Base-by-base conservation (phyloP, 2,329 filamentous ascomycete genomes). In the Diaporthe longicolla region DNA sequence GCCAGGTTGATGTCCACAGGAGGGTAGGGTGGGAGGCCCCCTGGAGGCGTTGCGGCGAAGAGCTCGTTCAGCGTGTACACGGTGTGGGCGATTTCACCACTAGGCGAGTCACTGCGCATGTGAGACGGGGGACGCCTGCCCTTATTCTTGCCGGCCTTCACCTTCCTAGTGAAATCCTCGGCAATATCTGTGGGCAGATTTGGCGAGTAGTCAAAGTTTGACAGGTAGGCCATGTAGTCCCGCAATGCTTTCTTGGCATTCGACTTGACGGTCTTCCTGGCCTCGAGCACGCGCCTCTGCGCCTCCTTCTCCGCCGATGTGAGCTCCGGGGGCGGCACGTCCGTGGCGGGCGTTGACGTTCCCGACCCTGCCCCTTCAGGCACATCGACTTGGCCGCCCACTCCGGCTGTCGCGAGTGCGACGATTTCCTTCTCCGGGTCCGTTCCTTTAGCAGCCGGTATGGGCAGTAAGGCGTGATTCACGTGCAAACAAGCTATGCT, bases 171-270 rank as follows among this genome's bases (percentile, higher is more conserved):
- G 77, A 89, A 90, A 29, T 89, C 88, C 75, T 91, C 89, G 24
- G 87, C 89, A 35, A 90, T 83, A 58, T 91, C 88, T 58, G 89
- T 82, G 10, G 92, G 89, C 55, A 94, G 82, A 65, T 93, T 89
- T 0, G 94, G 93, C 0, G 94, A 93, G 82, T 97, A 97, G 78
- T 97, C 93, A 76, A 97, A 92, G 74, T 91, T 87, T 0, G 91
- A 90, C 52, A 97, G 84, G 79, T 94, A 97, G 29, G 89, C 86
- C 78, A 92, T 85, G 80, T 93, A 95, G 82, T 97, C 94, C 74
- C 92, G 89, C 29, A 97, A 83, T 0, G 94, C 94, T 72, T 92
- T 89, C 82, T 94, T 95, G 4, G 94, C 94, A 82, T 93, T 92
- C 0, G 88, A 87, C 78, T 94, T 93, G 77, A 96, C 92, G 35